These are phyloP conservation scores for Lagerstroemia speciosa DNA, from an alignment of 345 rosid species.

Conservation along the genomic window DNA sequence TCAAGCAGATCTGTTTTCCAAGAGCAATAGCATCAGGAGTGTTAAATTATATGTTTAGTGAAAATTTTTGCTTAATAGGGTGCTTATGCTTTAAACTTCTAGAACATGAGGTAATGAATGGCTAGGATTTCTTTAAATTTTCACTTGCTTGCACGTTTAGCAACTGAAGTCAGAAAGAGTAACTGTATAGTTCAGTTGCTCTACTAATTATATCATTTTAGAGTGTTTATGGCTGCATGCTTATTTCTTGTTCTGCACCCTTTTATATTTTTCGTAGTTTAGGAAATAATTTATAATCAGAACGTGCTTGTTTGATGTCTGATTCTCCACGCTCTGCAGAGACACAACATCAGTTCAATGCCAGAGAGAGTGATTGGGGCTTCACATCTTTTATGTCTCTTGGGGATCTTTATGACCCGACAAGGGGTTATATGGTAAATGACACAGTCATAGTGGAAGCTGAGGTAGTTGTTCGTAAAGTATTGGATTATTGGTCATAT, in stretches of 20 bases:
- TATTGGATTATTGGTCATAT: conserved; percentile 87
- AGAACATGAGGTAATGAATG: neutral
- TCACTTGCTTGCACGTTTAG: neutral
- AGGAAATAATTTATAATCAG: neutral
- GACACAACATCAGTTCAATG: conserved; percentile 90
- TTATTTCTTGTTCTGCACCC: neutral
- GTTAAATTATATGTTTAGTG: neutral
- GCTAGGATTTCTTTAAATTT: neutral
- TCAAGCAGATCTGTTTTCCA: too few species aligned
- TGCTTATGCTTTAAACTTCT: neutral
- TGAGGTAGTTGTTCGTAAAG: conserved; percentile 82
- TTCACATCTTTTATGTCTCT: conserved; percentile 97
- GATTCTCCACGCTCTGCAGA: conserved; percentile 32
- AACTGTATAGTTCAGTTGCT: neutral
- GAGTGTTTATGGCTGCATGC: neutral
- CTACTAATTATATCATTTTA: neutral
- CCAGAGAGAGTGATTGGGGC: conserved; percentile 98
- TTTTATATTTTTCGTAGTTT: neutral
- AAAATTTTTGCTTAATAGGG: neutral
- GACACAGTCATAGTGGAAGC: conserved; percentile 81
- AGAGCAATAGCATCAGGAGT: too few species aligned
- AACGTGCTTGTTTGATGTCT: neutral
- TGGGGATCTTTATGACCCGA: conserved; percentile 76
- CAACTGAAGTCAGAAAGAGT: neutral
- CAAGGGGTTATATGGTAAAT: conserved; percentile 68